phyloP scores from a whole-genome alignment of 768 basidiomycete species.

The Pluteus cervinus region DNA sequence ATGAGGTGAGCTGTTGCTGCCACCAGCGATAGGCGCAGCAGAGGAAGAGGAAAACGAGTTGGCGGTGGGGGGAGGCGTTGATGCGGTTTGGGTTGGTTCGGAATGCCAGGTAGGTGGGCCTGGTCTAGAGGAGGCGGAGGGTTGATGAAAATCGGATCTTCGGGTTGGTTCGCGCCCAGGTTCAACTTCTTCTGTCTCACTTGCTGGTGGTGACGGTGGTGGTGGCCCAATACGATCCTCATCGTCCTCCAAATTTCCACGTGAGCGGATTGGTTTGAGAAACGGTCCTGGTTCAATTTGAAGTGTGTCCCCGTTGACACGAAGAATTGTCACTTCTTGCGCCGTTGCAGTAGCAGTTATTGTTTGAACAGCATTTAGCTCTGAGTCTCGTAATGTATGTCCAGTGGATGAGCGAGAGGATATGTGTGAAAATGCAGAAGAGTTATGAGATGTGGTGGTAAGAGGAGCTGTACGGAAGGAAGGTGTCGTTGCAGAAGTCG shows the following conservation, averaged over 20 bases:
- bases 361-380: conserved; percentile 20
- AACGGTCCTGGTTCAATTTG: conserved; percentile 32
- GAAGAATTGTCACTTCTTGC: conserved; percentile 50
- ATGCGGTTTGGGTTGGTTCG: background rate
- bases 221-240: conserved; percentile 41
- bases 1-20: background rate
- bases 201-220: conserved; percentile 40
- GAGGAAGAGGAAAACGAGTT: conserved; percentile 5
- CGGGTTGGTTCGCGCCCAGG: conserved; percentile 9
- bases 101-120: conserved; percentile 2
- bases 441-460: conserved; percentile 13
- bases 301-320: conserved; percentile 44
- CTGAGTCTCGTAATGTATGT: conserved; percentile 19
- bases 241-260: conserved; percentile 24
- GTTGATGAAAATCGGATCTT: background rate
- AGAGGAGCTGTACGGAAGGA: conserved; percentile 30
- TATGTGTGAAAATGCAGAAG: conserved; percentile 15
- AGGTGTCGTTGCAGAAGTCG: conserved; percentile 25
- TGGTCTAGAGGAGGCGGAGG: background rate
- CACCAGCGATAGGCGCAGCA: background rate
- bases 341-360: conserved; percentile 23
- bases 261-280: conserved; percentile 24
- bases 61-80: background rate
- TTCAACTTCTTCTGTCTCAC: conserved; percentile 19
- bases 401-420: conserved; percentile 29